Base-by-base conservation (phyloP, 164 flowering plant genomes). In the Macadamia integrifolia region DNA sequence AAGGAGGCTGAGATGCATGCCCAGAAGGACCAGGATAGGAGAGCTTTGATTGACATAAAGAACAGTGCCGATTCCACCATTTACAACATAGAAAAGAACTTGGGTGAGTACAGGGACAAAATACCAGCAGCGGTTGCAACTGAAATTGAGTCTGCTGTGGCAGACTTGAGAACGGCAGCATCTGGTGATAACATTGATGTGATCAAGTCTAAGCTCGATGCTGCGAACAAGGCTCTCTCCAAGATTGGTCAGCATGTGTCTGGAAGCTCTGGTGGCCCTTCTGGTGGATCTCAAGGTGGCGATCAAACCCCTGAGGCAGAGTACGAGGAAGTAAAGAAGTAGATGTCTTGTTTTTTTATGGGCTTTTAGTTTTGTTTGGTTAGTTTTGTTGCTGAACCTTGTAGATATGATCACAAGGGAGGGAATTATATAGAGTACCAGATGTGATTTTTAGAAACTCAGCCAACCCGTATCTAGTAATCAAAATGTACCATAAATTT, bases 211-310 rank as follows among this genome's bases (percentile, higher is more conserved):
- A 88, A 88, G 80, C 77, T 84, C 58, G 91, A 88, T 65, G 85
- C 78, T 1, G 89, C 89, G 57, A 87, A 88, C 78, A 87, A 87
- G 55, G 87, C 93, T 1, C 88, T 84, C 0, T 85, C 91, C 1
- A 88, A 88, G 82, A 88, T 88, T 61, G 91, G 91, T n/a, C 71
- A 85, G 71, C 89, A 87, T 72, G 84, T 88, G 93, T 62, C 84
- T 1, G 79, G 83, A 3, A 78, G 84, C 6, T 70, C 84, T 23
- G 80, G 82, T 65, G 81, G 79, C 42, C 44, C 82, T 17, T 9
- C 82, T 28, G 84, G 84, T 1, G 82, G 79, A 1, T 66, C 83
- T 4, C 72, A 74, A 60, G 86, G 86, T 28, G 87, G 85, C 18
- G 86, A 86, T 1, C 82, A 82, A 60, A 61, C 89, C n/a, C 84